Evolutionary conservation across 176 grass and related monocot genomes (phyloP).

Genomic region (Echinochloa phyllopogon): DNA sequence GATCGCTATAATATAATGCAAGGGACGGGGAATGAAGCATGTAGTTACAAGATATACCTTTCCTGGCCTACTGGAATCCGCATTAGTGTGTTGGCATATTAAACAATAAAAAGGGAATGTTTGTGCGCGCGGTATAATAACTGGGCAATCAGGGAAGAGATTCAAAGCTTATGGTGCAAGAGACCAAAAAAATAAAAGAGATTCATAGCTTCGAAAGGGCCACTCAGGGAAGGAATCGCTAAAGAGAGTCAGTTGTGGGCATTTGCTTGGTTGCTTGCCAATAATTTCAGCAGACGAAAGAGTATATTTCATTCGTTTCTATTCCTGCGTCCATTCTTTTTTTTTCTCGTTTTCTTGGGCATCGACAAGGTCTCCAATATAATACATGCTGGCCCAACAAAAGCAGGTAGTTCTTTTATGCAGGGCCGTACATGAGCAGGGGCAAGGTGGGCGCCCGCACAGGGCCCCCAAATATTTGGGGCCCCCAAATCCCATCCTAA

Average conservation of each 20-base stretch:
- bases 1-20: background rate
- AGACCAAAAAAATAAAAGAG: constrained; percentile 13
- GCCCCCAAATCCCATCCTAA: too few species aligned
- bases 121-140: background rate
- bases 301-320: background rate
- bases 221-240: constrained; percentile 42
- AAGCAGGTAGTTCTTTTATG: too few species aligned
- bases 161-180: constrained; percentile 35
- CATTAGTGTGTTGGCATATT: background rate
- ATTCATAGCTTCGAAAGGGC: constrained; percentile 29
- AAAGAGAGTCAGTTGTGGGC: background rate
- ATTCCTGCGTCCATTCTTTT: background rate
- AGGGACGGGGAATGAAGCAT: background rate
- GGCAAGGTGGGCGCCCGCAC: too few species aligned
- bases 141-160: background rate
- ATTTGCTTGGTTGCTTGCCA: background rate
- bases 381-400: background rate
- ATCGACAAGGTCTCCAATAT: background rate
- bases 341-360: too few species aligned
- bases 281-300: background rate
- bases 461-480: too few species aligned
- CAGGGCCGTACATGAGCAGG: too few species aligned
- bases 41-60: constrained; percentile 52
- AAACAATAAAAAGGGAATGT: background rate
- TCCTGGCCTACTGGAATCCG: constrained; percentile 27